phyloP scores from a whole-genome alignment of 2,329 filamentous ascomycete species.

The Stagonosporopsis cucurbitacearum region DNA sequence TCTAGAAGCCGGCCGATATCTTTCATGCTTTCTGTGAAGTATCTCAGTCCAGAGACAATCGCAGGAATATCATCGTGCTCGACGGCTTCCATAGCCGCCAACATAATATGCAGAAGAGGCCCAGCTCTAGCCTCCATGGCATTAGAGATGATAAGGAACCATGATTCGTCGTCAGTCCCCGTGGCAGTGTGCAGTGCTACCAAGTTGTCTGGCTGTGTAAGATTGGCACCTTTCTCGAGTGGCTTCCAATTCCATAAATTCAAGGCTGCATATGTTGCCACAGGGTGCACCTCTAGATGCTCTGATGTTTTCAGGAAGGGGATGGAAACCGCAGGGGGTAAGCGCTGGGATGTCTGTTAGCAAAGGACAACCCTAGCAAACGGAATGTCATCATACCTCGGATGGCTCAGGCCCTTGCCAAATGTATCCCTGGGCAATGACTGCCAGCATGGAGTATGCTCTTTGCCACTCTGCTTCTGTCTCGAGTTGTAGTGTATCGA shows the following conservation, averaged over 20 bases:
- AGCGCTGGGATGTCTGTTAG: slow-evolving; percentile 28
- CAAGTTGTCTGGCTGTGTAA: slow-evolving; percentile 40
- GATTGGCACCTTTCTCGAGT: slow-evolving; percentile 24
- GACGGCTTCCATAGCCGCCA: slow-evolving; percentile 56
- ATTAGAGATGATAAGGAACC: slow-evolving; percentile 60
- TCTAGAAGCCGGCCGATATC: slow-evolving; percentile 52
- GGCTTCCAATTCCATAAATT: slow-evolving; percentile 47
- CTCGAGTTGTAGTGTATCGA: slow-evolving; percentile 75
- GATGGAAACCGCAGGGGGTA: slow-evolving; percentile 41
- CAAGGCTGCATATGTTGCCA: slow-evolving; percentile 44
- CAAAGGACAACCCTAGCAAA: not conserved
- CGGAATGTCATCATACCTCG: slow-evolving; percentile 60
- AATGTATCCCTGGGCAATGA: slow-evolving; percentile 78
- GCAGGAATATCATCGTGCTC: slow-evolving; percentile 45
- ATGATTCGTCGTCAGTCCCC: slow-evolving; percentile 45
- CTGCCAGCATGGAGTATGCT: slow-evolving; percentile 74
- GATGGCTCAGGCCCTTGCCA: slow-evolving; percentile 76
- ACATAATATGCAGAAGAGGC: slow-evolving; percentile 54
- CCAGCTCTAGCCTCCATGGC: slow-evolving; percentile 61
- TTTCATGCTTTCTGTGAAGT: slow-evolving; percentile 51
- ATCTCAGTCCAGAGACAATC: slow-evolving; percentile 50
- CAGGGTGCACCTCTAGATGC: slow-evolving; percentile 43
- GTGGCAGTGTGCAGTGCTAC: slow-evolving; percentile 41
- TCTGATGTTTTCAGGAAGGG: slow-evolving; percentile 39
- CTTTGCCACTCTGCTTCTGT: slow-evolving; percentile 84